Percentiles rank a stretch among this genome's conserved stretches.
Evolutionary conservation across 306 rosid genomes (phyloP).

Genomic region (Quercus berberidifolia): DNA sequence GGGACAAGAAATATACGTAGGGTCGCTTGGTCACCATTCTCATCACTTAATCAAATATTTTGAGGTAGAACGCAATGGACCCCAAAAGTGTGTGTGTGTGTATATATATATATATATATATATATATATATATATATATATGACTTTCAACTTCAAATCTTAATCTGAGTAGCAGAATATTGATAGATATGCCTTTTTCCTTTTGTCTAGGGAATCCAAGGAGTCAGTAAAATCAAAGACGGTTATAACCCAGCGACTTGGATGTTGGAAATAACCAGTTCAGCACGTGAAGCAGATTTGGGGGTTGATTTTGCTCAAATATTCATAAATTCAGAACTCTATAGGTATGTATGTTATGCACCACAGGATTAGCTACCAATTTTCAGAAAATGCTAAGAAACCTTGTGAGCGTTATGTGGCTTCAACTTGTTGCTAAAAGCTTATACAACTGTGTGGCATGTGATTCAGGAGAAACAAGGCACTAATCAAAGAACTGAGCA

Average conservation of each 20-base stretch:
- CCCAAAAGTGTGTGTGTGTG: too few relatives aligned
- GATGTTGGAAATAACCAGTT: constrained; percentile 45
- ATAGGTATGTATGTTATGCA: constrained; percentile 19
- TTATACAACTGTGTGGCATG: not conserved
- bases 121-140: too few relatives aligned
- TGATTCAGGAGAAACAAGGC: constrained; percentile 57
- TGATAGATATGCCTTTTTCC: not conserved
- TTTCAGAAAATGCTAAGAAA: too few relatives aligned
- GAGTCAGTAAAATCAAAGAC: constrained; percentile 34
- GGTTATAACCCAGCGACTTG: constrained; percentile 47
- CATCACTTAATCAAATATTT: constrained; percentile 33
- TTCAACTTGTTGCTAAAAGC: not conserved
- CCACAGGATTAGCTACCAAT: not conserved
- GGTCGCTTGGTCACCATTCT: constrained; percentile 48
- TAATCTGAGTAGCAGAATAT: not conserved
- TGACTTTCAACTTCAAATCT: not conserved
- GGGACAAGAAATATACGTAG: constrained; percentile 47
- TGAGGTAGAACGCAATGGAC: constrained; percentile 26
- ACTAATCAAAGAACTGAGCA: constrained; percentile 49
- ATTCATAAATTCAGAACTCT: constrained; percentile 36
- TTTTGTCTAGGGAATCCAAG: constrained; percentile 32
- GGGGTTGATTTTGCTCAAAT: constrained; percentile 32
- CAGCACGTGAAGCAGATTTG: constrained; percentile 41
- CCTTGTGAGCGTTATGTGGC: too few relatives aligned
- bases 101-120: too few relatives aligned